Base-by-base conservation (phyloP, 2,329 filamentous ascomycete genomes). In the Geosmithia flava region DNA sequence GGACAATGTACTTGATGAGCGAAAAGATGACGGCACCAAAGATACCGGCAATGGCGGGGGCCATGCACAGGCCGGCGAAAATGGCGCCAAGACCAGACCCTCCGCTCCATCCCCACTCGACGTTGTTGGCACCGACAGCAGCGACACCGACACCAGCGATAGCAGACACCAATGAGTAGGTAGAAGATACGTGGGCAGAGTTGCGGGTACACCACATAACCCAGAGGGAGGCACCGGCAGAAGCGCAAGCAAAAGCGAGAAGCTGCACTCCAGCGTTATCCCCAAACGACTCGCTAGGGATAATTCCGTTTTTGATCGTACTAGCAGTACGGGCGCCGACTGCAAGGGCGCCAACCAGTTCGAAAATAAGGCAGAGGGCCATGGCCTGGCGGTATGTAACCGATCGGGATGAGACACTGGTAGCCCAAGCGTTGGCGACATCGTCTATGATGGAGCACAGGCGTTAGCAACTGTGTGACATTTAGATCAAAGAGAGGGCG, bases 401-500 rank as follows among this genome's bases (percentile, higher is more conserved):
- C 54, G 85, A 89, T 48, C 85, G 70, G n/a, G 85, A 89, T 19
- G 85, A 89, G 50, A 90, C 85, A 44, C 78, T 83, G 56, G 86
- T 90, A 7, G 85, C 85, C 82, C 84, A 90, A 46, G 85, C 71
- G 67, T 91, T 91, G 59, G 86, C 85, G 49, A 91, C 85, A 83
- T 90, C 86, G 65, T 89, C 80, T 83, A 50, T 37, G 33, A 11
- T 20, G 53, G 15, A 16, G 33, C 11, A 13, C 15, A 16, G 13
- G n/a, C 46, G 16, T 37, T 11, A 37, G 33, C 15, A 37, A 13
- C 15, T 37, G 33, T 37, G 3, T 37, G 33, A 3, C n/a, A 16
- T 11, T 11, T 37, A 3, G 6, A 37, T 13, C 15, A 3, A 37
- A 37, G 3, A 13, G 15, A 37, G 6, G 11, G 3, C 13, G 11